Percentiles rank a stretch among this genome's conserved stretches.
phyloP scores from a whole-genome alignment of 805 yeast genomes.

The Saccharomyces jurei region DNA sequence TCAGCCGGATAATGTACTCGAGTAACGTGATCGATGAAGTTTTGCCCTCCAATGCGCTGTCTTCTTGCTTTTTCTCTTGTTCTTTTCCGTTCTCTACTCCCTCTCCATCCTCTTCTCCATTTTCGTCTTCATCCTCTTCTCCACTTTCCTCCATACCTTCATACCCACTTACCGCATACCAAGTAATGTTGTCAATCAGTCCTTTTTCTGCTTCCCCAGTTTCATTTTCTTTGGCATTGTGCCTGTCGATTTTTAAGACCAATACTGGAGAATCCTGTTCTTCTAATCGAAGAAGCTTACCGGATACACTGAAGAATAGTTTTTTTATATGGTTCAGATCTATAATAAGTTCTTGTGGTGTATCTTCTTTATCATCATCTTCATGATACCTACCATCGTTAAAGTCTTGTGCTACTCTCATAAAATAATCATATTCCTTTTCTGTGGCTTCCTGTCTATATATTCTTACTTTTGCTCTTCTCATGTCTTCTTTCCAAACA shows the following conservation, averaged over 20 bases:
- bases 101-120: conserved; percentile 12
- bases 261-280: conserved; percentile 59
- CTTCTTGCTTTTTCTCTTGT: conserved; percentile 12
- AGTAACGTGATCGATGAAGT: conserved; percentile 43
- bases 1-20: conserved; percentile 54
- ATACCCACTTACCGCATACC: conserved; percentile 47
- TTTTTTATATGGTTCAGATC: conserved; percentile 39
- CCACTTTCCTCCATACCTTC: conserved; percentile 24
- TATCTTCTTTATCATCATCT: conserved; percentile 35
- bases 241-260: conserved; percentile 42
- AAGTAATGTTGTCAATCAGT: conserved; percentile 26
- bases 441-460: conserved; percentile 16
- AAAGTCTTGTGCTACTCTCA: conserved; percentile 48
- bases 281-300: conserved; percentile 52
- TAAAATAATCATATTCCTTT: conserved; percentile 34
- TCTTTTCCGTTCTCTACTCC: conserved; percentile 24
- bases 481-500: conserved; percentile 67
- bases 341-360: conserved; percentile 30
- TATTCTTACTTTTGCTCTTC: conserved; percentile 44
- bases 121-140: conserved; percentile 20
- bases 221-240: conserved; percentile 15
- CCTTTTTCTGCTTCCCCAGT: conserved; percentile 9
- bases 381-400: conserved; percentile 72
- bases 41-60: conserved; percentile 22
- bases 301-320: conserved; percentile 64